Evolutionary conservation across 805 yeast species (phyloP), one percentile per base, ranked within the genome.

Genomic region (Ogataea saltuana): DNA sequence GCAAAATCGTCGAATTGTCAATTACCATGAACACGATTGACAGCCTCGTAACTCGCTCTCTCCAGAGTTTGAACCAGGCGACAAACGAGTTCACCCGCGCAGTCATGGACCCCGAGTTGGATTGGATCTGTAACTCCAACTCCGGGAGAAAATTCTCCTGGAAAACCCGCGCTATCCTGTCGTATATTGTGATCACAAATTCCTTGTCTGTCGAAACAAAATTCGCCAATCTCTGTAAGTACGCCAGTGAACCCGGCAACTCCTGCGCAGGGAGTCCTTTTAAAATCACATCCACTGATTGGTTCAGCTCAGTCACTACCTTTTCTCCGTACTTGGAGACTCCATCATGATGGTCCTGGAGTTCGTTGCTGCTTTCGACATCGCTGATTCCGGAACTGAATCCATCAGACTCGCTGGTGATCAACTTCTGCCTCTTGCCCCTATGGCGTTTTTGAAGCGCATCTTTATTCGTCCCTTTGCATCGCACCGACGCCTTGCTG

Each of bases 1-100:
- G 27, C 20, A 50, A 23, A 10, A 50, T 46, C 8, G 54, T 47
- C 8, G 51, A 46, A 9, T 47, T 42, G 32, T 55, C 60, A 8
- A 49, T 33, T 16, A 42, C 21, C 36, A 52, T 23, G 19, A 54
- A 41, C 11, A 50, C 23, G 2, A 49, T 9, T 18, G 38, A 13
- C 33, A 55, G 32, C 18, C 36, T 31, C 11, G 22, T 5, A 1
- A 55, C 26, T 11, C 50, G 38, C 2, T 30, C 30, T 15, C 44
- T 37, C 60, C 60, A 55, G 4, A 26, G n/a, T 11, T 34, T 17
- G 31, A 36, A 53, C 37, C 33, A 23, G 1, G 13, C 8, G 4
- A 51, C 9, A 30, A 50, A 50, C 12, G 21, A 19, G 26, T 35
- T 31, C 45, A 30, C 18, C 15, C 35, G 18, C 9, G 31, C 33